phyloP scores from a whole-genome alignment of 2,329 filamentous ascomycete genomes.

The Penicillium crustosum region DNA sequence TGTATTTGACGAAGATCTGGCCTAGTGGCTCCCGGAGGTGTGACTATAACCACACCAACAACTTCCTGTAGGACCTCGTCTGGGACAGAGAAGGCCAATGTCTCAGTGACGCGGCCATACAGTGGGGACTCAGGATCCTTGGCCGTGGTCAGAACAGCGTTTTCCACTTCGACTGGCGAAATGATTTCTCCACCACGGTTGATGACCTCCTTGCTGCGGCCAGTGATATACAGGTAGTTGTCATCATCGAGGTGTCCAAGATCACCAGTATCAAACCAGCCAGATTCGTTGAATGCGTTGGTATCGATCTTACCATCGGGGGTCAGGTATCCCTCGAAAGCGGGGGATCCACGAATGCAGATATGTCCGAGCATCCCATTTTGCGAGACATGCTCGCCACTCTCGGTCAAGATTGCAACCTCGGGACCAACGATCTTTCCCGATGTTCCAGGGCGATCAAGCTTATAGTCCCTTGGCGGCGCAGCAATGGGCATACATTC shows the following conservation, averaged over 20 bases:
- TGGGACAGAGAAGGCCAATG: conserved; percentile 54
- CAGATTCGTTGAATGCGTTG: conserved; percentile 45
- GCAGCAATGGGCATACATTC: conserved; percentile 61
- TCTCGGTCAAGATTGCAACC: conserved; percentile 49
- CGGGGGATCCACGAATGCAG: conserved; percentile 53
- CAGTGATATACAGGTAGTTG: conserved; percentile 56
- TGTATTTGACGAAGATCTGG: conserved; percentile 53
- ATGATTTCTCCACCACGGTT: conserved; percentile 61
- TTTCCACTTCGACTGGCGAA: conserved; percentile 60
- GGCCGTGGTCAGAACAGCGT: conserved; percentile 53
- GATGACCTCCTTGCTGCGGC: conserved; percentile 58
- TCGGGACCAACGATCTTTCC: conserved; percentile 55
- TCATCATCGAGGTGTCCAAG: conserved; percentile 54
- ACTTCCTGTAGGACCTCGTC: conserved; percentile 59
- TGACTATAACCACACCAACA: conserved; percentile 55
- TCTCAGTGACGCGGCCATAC: conserved; percentile 49
- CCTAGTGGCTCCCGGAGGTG: conserved; percentile 44
- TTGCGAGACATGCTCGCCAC: conserved; percentile 33
- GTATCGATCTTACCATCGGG: conserved; percentile 16
- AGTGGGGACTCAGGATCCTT: conserved; percentile 42
- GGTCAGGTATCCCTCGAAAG: conserved; percentile 46
- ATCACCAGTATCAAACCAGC: conserved; percentile 59
- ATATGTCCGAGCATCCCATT: conserved; percentile 49
- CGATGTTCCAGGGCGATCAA: conserved; percentile 56
- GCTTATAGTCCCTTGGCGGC: conserved; percentile 53